Percentiles rank a stretch among this genome's conserved stretches.
These are phyloP conservation scores for Phytomonas francai DNA, from an alignment of 208 protist genomes.

Conservation along the genomic window DNA sequence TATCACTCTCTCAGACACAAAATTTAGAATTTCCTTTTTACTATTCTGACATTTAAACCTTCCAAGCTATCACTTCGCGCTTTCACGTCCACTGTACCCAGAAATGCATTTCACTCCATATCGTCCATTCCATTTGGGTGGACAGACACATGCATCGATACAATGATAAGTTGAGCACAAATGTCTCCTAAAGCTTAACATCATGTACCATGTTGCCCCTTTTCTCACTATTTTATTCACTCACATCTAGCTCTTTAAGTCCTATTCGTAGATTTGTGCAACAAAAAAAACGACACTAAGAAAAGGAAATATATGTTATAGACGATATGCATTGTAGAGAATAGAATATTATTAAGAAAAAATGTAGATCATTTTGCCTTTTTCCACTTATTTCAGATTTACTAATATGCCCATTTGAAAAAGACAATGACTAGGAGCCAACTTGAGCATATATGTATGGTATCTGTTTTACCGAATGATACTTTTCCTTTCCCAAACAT, in stretches of 20 bases:
- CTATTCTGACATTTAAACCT: neutral
- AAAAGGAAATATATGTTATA: neutral
- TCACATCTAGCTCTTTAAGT: neutral
- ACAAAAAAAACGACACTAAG: neutral
- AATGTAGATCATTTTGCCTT: slow-evolving; percentile 1
- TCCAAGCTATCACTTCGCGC: neutral
- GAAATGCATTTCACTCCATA: neutral
- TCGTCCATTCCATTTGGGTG: neutral
- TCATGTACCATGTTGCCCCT: neutral
- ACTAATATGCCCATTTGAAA: neutral
- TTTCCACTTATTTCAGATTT: neutral
- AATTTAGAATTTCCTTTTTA: neutral
- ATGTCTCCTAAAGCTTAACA: neutral
- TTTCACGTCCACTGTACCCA: neutral
- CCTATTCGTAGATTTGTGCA: neutral
- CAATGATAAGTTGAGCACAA: neutral
- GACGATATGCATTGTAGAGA: neutral
- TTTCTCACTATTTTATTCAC: neutral
- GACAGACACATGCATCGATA: neutral
- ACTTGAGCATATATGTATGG: neutral
- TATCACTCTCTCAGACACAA: neutral
- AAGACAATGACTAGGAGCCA: neutral
- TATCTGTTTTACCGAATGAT: neutral
- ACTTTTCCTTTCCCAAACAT: neutral
- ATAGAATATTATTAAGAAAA: slow-evolving; percentile 1